phyloP scores from a whole-genome alignment of 352 stramenopile species.

The Achlya hypogyna region DNA sequence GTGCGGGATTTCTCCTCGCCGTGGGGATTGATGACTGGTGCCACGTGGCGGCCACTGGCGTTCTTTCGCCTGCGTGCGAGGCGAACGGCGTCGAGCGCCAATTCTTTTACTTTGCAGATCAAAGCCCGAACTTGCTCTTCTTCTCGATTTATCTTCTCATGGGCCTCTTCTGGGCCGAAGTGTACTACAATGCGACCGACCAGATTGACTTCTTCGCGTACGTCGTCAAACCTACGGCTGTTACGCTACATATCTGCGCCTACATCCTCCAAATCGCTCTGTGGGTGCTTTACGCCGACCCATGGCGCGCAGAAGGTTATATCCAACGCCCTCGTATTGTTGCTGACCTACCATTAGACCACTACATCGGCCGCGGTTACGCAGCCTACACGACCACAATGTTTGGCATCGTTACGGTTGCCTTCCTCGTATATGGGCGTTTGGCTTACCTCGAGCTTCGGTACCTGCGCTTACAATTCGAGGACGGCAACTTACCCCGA shows the following conservation, averaged over 20 bases:
- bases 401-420: slow-evolving; percentile 61
- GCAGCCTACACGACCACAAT: slow-evolving; percentile 24
- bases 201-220: slow-evolving; percentile 46
- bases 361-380: slow-evolving; percentile 20
- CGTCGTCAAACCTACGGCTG: slow-evolving; percentile 48
- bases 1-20: slow-evolving; percentile 57
- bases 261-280: neutral
- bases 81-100: slow-evolving; percentile 52
- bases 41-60: slow-evolving; percentile 45
- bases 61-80: slow-evolving; percentile 45
- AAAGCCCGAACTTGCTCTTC: slow-evolving; percentile 73
- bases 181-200: slow-evolving; percentile 85
- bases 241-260: neutral
- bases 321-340: neutral
- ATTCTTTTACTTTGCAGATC: slow-evolving; percentile 80
- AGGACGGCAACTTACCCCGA: neutral
- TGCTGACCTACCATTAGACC: slow-evolving; percentile 9
- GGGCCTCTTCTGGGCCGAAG: slow-evolving; percentile 82
- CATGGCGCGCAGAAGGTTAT: slow-evolving; percentile 15
- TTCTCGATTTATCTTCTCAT: slow-evolving; percentile 75
- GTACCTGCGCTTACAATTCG: slow-evolving; percentile 27
- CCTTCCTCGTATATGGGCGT: slow-evolving; percentile 67
- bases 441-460: slow-evolving; percentile 74
- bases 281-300: slow-evolving; percentile 17
- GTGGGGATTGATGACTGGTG: slow-evolving; percentile 70